A percentile compares a stretch with the other conserved stretches of the same genome.
These are phyloP conservation scores for Blastobotrys indianensis DNA, from an alignment of 1,139 yeast species.

Conservation along the genomic window DNA sequence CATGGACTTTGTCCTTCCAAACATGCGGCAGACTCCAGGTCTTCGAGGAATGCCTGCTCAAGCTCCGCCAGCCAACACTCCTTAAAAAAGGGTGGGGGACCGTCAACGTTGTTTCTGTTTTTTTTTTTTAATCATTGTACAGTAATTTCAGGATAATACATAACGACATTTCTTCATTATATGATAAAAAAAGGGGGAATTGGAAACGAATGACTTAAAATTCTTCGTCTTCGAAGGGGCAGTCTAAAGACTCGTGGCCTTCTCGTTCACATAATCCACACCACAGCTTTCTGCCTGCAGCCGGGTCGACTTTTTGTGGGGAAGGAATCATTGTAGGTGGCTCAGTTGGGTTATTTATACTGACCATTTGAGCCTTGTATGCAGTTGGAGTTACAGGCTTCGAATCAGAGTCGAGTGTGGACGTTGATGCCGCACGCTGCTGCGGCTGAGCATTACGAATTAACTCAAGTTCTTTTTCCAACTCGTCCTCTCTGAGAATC, in stretches of 20 bases:
- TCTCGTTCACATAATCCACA: slow-evolving; percentile 88
- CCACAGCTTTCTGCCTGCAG: slow-evolving; percentile 74
- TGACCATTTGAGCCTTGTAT: neutral
- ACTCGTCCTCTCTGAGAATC: slow-evolving; percentile 29
- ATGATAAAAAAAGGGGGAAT: neutral
- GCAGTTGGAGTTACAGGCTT: slow-evolving; percentile 12
- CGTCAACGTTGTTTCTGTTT: neutral
- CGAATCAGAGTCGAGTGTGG: slow-evolving; percentile 5
- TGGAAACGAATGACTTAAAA: slow-evolving; percentile 4
- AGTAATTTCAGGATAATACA: neutral
- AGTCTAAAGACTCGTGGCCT: slow-evolving; percentile 81
- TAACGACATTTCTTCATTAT: neutral
- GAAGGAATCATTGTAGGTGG: slow-evolving; percentile 5
- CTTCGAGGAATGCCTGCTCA: neutral
- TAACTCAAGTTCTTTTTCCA: slow-evolving; percentile 26
- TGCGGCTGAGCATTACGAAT: neutral
- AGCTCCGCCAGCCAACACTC: neutral
- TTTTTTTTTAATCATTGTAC: neutral
- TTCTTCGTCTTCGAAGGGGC: slow-evolving; percentile 70
- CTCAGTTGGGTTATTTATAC: slow-evolving; percentile 1
- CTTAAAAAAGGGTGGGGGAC: neutral
- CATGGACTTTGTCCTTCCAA: slow-evolving; percentile 35
- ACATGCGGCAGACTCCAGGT: slow-evolving; percentile 21
- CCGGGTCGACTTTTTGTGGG: slow-evolving; percentile 48
- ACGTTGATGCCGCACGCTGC: slow-evolving; percentile 14